Percentiles rank a stretch among this genome's conserved stretches.
Evolutionary conservation across 148 eudicot species (phyloP).

Genomic region (Polygonum aviculare): DNA sequence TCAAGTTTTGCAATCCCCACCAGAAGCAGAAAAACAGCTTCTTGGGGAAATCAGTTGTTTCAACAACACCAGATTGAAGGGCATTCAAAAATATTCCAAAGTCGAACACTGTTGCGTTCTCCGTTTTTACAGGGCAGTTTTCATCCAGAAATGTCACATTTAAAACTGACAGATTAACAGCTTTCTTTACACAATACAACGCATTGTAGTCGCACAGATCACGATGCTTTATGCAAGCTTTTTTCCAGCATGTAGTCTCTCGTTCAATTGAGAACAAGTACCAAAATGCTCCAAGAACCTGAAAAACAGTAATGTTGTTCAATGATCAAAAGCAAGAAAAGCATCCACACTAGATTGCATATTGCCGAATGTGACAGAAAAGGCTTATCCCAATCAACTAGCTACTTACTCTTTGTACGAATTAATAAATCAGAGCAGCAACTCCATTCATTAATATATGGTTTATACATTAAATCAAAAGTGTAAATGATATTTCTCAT

Average conservation of each 20-base stretch:
- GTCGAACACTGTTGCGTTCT: constrained; percentile 48
- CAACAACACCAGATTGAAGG: constrained; percentile 68
- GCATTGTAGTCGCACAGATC: constrained; percentile 25
- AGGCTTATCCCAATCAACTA: not conserved
- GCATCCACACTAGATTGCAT: not conserved
- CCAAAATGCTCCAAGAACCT: constrained; percentile 94
- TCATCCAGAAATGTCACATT: constrained; percentile 26
- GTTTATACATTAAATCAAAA: not conserved
- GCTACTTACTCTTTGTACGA: not conserved
- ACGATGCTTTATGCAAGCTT: constrained; percentile 36
- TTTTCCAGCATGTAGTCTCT: constrained; percentile 73
- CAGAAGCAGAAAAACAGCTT: constrained; percentile 90
- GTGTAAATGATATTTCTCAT: not conserved
- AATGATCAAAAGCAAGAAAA: not conserved
- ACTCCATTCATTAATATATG: not conserved
- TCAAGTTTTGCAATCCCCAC: constrained; percentile 97
- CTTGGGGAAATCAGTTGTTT: constrained; percentile 65
- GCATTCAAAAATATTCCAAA: constrained; percentile 84
- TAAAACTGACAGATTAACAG: constrained; percentile 26
- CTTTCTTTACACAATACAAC: constrained; percentile 37
- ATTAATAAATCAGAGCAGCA: not conserved
- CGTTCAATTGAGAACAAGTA: constrained; percentile 87
- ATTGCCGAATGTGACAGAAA: not conserved
- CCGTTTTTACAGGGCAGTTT: constrained; percentile 43
- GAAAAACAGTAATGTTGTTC: constrained; percentile 18